phyloP scores from a whole-genome alignment of 1,284 basidiomycete species.

The Cutaneotrichosporon sp. region DNA sequence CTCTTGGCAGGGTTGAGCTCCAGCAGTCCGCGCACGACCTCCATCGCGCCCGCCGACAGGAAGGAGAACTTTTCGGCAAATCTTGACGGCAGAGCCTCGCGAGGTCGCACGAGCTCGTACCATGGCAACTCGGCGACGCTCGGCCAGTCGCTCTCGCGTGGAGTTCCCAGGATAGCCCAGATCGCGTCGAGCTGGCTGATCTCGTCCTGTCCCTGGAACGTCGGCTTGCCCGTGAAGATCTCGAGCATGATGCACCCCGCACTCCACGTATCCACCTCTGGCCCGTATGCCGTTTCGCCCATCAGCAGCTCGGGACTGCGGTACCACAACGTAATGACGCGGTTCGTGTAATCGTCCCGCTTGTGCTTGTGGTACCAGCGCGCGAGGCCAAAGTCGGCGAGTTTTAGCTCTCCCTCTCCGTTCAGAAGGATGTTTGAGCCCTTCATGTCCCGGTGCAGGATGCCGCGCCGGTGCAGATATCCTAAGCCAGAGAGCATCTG shows the following conservation, averaged over 20 bases:
- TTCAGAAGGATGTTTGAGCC: constrained; percentile 97
- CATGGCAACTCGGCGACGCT: constrained; percentile 81
- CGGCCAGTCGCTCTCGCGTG: constrained; percentile 78
- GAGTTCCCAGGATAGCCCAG: constrained; percentile 86
- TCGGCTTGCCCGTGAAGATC: constrained; percentile 87
- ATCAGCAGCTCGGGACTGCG: constrained; percentile 92
- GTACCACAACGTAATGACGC: constrained; percentile 99
- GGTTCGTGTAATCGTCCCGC: constrained; percentile 91
- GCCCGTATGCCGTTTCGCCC: constrained; percentile 93
- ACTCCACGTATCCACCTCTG: constrained; percentile 99
- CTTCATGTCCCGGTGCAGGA: constrained; percentile 98
- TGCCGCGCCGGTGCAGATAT: constrained; percentile 90
- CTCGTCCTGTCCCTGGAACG: constrained; percentile 96
- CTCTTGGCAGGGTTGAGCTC: constrained; percentile 78
- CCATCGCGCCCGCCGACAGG: constrained; percentile 76
- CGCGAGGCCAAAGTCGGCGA: constrained; percentile 98
- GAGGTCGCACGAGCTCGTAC: constrained; percentile 95
- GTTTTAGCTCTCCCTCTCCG: constrained; percentile 86
- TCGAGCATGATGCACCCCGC: constrained; percentile 99
- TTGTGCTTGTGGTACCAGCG: constrained; percentile 86
- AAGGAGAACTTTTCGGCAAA: constrained; percentile 81
- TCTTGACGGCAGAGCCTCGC: constrained; percentile 65
- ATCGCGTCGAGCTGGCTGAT: constrained; percentile 94
- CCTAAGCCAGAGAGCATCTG: constrained; percentile 93
- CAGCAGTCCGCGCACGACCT: constrained; percentile 78